These are phyloP conservation scores for Naganishia onofrii DNA, from an alignment of 768 basidiomycete species.

Conservation along the genomic window DNA sequence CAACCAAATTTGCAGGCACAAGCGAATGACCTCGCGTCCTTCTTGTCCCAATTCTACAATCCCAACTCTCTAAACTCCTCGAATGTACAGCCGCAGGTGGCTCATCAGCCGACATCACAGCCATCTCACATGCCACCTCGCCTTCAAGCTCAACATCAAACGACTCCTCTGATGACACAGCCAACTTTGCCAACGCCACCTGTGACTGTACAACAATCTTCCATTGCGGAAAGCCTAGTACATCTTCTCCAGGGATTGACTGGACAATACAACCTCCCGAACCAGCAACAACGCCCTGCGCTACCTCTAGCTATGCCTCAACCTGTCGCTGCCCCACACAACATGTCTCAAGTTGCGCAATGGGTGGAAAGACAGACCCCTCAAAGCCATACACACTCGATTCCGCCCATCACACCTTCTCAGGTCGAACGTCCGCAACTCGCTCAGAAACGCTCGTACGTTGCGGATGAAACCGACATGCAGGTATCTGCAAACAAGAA, in stretches of 20 bases:
- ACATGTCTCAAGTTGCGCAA: constrained; percentile 8
- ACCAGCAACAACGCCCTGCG: constrained; percentile 13
- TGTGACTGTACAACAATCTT: background rate
- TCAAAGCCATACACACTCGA: background rate
- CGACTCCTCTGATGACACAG: background rate
- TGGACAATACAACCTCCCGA: constrained; percentile 7
- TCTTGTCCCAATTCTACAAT: constrained; percentile 20
- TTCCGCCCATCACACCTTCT: background rate
- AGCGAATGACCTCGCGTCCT: constrained; percentile 12
- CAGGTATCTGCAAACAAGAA: background rate
- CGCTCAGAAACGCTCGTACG: background rate
- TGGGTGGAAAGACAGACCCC: constrained; percentile 8
- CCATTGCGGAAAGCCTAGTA: constrained; percentile 18
- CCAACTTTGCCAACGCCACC: background rate
- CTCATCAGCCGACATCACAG: background rate
- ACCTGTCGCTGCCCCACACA: background rate
- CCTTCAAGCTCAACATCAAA: background rate
- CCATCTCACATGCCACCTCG: background rate
- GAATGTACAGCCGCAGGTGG: background rate
- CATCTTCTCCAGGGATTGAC: constrained; percentile 15
- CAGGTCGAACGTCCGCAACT: background rate
- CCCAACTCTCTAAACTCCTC: background rate
- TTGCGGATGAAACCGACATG: background rate
- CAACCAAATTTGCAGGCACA: background rate
- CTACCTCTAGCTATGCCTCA: constrained; percentile 7